Conservation (phyloP, 208 protist species). For the Trypanosoma cruzi region DNA sequence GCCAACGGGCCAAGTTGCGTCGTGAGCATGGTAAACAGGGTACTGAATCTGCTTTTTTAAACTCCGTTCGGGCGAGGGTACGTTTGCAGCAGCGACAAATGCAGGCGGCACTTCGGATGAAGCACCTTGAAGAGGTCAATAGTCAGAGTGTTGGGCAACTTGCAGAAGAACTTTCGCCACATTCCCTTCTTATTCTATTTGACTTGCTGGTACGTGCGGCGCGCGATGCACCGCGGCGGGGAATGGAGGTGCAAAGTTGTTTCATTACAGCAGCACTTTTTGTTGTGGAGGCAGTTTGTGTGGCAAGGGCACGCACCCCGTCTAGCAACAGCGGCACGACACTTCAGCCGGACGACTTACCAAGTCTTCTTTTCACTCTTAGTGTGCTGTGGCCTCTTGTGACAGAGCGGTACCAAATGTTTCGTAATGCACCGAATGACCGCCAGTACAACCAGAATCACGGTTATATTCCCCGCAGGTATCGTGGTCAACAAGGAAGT, state of each 20-base stretch:
- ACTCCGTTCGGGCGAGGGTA: constrained; percentile 59
- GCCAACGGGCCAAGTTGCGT: constrained; percentile 59
- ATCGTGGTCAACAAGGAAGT: background rate
- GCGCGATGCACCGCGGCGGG: background rate
- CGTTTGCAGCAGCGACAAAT: constrained; percentile 80
- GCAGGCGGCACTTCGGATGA: constrained; percentile 54
- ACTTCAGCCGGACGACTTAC: constrained; percentile 18
- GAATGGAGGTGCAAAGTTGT: constrained; percentile 24
- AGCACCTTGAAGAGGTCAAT: constrained; percentile 38
- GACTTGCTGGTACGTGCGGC: constrained; percentile 36
- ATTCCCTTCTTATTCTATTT: constrained; percentile 46
- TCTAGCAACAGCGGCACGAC: background rate
- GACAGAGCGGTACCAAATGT: constrained; percentile 18
- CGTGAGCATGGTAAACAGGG: constrained; percentile 28
- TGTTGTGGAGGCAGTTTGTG: constrained; percentile 48
- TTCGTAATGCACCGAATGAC: background rate
- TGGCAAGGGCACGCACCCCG: constrained; percentile 18
- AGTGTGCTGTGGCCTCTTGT: constrained; percentile 47
- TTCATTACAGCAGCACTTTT: constrained; percentile 53
- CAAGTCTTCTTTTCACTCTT: constrained; percentile 35
- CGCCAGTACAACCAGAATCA: background rate
- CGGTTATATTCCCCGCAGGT: background rate
- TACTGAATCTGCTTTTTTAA: constrained; percentile 47
- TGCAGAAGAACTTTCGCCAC: constrained; percentile 24
- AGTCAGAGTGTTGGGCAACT: constrained; percentile 32